Percentiles rank a stretch among this genome's conserved stretches.
Conservation (phyloP, 805 yeast genomes). For the Ogataea philodendri region DNA sequence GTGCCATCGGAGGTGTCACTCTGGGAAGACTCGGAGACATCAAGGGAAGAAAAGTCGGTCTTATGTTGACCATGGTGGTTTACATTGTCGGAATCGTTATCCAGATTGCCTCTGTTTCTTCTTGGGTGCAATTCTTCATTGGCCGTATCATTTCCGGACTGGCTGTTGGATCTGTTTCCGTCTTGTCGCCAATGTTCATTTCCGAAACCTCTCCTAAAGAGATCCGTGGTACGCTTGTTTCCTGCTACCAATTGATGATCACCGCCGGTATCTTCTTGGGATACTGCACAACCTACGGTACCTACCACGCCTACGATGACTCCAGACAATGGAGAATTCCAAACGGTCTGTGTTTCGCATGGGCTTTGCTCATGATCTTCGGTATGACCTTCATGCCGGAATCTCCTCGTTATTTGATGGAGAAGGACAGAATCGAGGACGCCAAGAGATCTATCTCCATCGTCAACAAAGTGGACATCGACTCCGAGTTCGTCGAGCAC, state of each 20-base stretch:
- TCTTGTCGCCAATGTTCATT: slow-evolving; percentile 56
- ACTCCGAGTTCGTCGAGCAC: slow-evolving; percentile 51
- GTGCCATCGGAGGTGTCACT: slow-evolving; percentile 69
- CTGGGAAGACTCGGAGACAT: slow-evolving; percentile 57
- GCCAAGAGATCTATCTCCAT: slow-evolving; percentile 55
- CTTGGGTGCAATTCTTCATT: slow-evolving; percentile 63
- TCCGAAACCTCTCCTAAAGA: slow-evolving; percentile 70
- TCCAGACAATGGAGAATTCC: slow-evolving; percentile 70
- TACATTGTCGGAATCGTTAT: slow-evolving; percentile 61
- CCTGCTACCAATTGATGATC: slow-evolving; percentile 66
- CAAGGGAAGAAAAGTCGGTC: slow-evolving; percentile 58
- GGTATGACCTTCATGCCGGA: slow-evolving; percentile 66
- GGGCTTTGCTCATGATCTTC: slow-evolving; percentile 49
- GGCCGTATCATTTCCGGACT: slow-evolving; percentile 60
- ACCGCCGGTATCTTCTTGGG: slow-evolving; percentile 72
- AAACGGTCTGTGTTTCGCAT: slow-evolving; percentile 46
- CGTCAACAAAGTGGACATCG: slow-evolving; percentile 54
- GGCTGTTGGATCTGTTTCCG: slow-evolving; percentile 55
- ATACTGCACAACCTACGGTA: slow-evolving; percentile 64
- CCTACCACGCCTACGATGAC: slow-evolving; percentile 46
- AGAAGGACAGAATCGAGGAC: slow-evolving; percentile 46
- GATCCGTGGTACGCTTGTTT: slow-evolving; percentile 68
- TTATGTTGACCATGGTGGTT: slow-evolving; percentile 51
- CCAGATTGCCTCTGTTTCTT: slow-evolving; percentile 52
- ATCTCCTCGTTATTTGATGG: slow-evolving; percentile 63